Evolutionary conservation across 108 stramenopile species (phyloP).

Genomic region (Cyclotella cryptica): DNA sequence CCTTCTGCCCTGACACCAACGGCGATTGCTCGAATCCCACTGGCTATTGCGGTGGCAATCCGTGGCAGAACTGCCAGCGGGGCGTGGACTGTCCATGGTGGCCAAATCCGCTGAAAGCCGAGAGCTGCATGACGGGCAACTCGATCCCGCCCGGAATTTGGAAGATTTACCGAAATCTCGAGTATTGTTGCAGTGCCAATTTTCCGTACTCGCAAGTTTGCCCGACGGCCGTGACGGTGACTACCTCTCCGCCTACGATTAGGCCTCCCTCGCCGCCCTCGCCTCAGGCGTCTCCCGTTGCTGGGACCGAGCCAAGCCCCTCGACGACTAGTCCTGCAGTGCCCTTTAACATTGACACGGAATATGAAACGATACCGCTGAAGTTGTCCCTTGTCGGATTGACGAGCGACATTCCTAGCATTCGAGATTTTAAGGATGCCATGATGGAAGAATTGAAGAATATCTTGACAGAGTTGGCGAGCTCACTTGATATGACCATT

Average conservation of each 20-base stretch:
- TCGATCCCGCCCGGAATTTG: conserved; percentile 37
- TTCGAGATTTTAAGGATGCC: not conserved
- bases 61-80: conserved; percentile 29
- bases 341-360: conserved; percentile 7
- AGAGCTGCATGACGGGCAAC: conserved; percentile 39
- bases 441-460: conserved; percentile 1
- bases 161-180: conserved; percentile 16
- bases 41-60: conserved; percentile 33
- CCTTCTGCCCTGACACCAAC: conserved; percentile 26
- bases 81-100: conserved; percentile 53
- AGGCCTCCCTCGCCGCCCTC: conserved; percentile 12
- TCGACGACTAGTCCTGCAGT: not conserved
- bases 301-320: not conserved
- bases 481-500: not conserved
- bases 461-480: not conserved
- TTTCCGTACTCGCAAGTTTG: conserved; percentile 32
- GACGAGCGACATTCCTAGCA: conserved; percentile 1
- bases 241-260: not conserved
- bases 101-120: conserved; percentile 15
- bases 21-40: conserved; percentile 25
- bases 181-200: conserved; percentile 29
- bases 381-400: conserved; percentile 23
- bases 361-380: conserved; percentile 17
- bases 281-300: not conserved
- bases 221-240: not conserved